Base-by-base conservation (phyloP, 202 grass and related monocot genomes). In the Hordeum pubiflorum region DNA sequence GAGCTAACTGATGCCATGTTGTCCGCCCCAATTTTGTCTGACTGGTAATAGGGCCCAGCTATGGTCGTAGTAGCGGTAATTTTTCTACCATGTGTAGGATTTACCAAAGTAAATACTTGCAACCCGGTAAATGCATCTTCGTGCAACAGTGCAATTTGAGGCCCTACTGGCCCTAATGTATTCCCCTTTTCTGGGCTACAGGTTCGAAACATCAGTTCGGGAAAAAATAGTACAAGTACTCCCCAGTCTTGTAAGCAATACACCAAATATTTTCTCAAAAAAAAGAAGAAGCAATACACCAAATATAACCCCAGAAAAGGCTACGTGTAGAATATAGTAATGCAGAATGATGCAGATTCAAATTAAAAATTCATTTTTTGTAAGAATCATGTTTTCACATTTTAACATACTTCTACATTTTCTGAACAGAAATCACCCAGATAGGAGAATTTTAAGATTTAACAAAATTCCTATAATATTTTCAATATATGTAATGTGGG, bases 21-120 rank as follows among this genome's bases (percentile, higher is more conserved):
- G 10, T 41, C 81, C 26, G 70, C 81, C 62, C 88, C 88, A 87
- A 72, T 87, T 90, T 90, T 90, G 70, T 73, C 58, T 10, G 74
- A 57, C 3, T 72, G 57, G 38, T 81, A 58, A 36, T 14, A 21
- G 18, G n/a, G 62, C 56, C 69, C 39, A 71, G 56, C 43, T 21
- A 66, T 83, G 75, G 80, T 50, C 75, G 54, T 90, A 74, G 55
- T 74, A 84, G 84, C 71, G 56, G 44, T 43, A 54, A 14, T 14
- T 32, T 59, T 39, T 40, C n/a, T 54, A 5, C 2, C 22, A 33
- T 21, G 40, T 82, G 38, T 48, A 50, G 20, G 60, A 69, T 13
- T 32, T 60, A 34, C 60, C 1, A n/a, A 60, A 1, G 10, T 59
- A 79, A 68, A 59, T 58, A 10, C 54, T 78, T 12, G 12, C 61